These are phyloP conservation scores for Osmanthus fragrans DNA, from an alignment of 257 asterid species.

Conservation along the genomic window DNA sequence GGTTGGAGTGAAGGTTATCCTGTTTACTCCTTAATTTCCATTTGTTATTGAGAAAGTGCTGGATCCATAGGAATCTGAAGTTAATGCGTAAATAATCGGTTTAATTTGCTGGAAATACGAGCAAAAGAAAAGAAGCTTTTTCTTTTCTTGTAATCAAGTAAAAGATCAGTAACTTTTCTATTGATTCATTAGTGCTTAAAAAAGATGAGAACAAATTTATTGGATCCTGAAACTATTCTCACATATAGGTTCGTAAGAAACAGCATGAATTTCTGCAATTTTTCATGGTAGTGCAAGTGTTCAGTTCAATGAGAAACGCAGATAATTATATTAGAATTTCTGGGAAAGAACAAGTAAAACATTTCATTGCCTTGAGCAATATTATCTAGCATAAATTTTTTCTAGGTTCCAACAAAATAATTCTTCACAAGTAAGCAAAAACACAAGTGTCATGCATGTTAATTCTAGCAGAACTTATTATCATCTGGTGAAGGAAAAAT, in stretches of 20 bases:
- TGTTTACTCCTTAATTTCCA: too few relatives aligned
- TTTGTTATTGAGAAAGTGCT: too few relatives aligned
- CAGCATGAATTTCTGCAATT: too few relatives aligned
- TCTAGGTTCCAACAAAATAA: too few relatives aligned
- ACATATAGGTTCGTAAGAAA: too few relatives aligned
- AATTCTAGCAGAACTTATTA: not conserved
- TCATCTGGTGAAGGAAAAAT: not conserved
- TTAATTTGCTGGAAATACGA: not conserved
- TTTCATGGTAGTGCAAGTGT: too few relatives aligned
- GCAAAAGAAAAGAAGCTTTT: not conserved
- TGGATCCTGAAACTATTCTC: too few relatives aligned
- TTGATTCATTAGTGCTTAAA: not conserved
- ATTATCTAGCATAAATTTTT: not conserved
- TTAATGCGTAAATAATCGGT: too few relatives aligned
- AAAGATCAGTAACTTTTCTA: too few relatives aligned
- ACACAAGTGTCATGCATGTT: not conserved
- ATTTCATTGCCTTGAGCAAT: not conserved
- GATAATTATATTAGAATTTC: too few relatives aligned
- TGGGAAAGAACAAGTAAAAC: not conserved
- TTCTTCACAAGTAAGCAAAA: too few relatives aligned
- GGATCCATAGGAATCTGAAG: not conserved
- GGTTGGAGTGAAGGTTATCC: conserved; percentile 34
- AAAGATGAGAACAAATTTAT: not conserved
- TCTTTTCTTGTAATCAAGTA: not conserved
- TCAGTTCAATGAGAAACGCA: too few relatives aligned